Percentiles rank a stretch among this genome's conserved stretches.
Evolutionary conservation across 1,139 yeast species (phyloP).

Genomic region (Geotrichum macrosporum): DNA sequence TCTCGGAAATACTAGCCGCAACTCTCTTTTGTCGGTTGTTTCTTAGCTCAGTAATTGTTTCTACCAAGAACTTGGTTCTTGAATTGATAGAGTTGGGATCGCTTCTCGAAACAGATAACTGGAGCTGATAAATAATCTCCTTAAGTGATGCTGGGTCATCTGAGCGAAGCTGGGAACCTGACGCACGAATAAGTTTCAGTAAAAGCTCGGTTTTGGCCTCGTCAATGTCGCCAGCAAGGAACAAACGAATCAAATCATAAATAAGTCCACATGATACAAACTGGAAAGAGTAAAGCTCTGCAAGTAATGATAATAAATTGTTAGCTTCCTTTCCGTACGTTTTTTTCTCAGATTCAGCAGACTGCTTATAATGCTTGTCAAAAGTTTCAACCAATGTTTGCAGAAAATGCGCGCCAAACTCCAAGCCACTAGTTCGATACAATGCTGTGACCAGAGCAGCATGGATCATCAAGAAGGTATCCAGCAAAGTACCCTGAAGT

Average conservation of each 20-base stretch:
- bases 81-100: slow-evolving; percentile 46
- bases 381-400: slow-evolving; percentile 72
- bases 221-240: slow-evolving; percentile 51
- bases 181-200: slow-evolving; percentile 62
- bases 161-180: slow-evolving; percentile 80
- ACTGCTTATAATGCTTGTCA: slow-evolving; percentile 35
- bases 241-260: slow-evolving; percentile 64
- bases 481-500: slow-evolving; percentile 61
- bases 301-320: slow-evolving; percentile 67
- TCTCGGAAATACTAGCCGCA: slow-evolving; percentile 43
- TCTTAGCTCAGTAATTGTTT: slow-evolving; percentile 77
- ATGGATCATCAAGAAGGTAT: slow-evolving; percentile 73
- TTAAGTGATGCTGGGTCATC: slow-evolving; percentile 87
- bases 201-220: slow-evolving; percentile 76
- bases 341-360: slow-evolving; percentile 27
- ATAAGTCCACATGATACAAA: slow-evolving; percentile 67
- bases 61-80: slow-evolving; percentile 78
- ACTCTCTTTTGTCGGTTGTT: slow-evolving; percentile 67
- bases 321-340: slow-evolving; percentile 53
- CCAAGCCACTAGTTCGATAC: slow-evolving; percentile 73
- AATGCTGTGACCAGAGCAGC: slow-evolving; percentile 74
- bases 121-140: slow-evolving; percentile 63
- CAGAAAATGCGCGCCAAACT: slow-evolving; percentile 82
- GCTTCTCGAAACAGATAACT: slow-evolving; percentile 44
- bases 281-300: slow-evolving; percentile 74